Conservation (phyloP, 148 eudicot species). For the Chenopodium quinoa region DNA sequence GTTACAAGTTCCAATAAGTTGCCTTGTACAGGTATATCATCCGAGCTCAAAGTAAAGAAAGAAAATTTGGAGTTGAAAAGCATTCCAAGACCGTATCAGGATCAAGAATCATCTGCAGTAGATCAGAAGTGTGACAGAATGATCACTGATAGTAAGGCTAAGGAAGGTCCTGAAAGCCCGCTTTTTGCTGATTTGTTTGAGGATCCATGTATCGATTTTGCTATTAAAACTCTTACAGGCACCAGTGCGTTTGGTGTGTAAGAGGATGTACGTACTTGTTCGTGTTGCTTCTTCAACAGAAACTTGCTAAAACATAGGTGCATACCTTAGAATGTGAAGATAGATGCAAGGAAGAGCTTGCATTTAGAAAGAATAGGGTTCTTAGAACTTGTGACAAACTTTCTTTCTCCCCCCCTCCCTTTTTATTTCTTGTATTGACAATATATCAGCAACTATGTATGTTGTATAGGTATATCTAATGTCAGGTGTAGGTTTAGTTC, state of each 20-base stretch:
- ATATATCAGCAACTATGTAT: not conserved
- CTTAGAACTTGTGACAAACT: not conserved
- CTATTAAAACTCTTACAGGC: slow-evolving; percentile 79
- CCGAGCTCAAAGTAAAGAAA: not conserved
- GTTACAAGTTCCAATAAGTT: not conserved
- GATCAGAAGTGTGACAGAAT: slow-evolving; percentile 13
- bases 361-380: not conserved
- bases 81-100: slow-evolving; percentile 7
- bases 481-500: not conserved
- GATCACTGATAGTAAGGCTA: slow-evolving; percentile 13
- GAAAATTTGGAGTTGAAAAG: slow-evolving; percentile 3
- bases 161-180: slow-evolving; percentile 28
- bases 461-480: not conserved
- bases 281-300: not conserved
- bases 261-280: slow-evolving; percentile 14
- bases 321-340: not conserved
- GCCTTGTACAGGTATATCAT: slow-evolving; percentile 15
- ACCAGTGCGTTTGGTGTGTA: slow-evolving; percentile 22
- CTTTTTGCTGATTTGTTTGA: slow-evolving; percentile 42
- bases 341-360: not conserved
- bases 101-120: not conserved
- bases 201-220: slow-evolving; percentile 93
- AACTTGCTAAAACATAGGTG: slow-evolving; percentile 21
- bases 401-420: not conserved
- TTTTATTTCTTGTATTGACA: not conserved